A percentile compares a stretch with the other conserved stretches of the same genome.
Evolutionary conservation across 352 stramenopile genomes (phyloP).

Genomic region (Aphanomyces invadans): DNA sequence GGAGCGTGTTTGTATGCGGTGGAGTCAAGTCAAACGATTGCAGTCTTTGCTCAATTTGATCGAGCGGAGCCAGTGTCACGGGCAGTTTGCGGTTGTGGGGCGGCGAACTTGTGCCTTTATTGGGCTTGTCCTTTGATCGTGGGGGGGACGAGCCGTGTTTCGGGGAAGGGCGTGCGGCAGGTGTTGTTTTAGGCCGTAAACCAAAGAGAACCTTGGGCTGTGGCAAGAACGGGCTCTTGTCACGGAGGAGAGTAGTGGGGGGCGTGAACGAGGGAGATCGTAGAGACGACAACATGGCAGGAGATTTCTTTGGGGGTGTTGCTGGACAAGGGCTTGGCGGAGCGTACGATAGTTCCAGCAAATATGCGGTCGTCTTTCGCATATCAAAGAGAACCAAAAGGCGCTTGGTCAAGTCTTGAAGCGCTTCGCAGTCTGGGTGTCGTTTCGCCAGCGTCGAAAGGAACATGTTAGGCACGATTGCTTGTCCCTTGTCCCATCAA

Average conservation of each 20-base stretch:
- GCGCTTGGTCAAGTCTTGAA: constrained; percentile 37
- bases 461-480: constrained; percentile 75
- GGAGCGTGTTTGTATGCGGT: neutral
- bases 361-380: constrained; percentile 9
- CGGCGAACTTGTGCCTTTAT: neutral
- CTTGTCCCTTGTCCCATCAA: too few relatives aligned
- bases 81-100: neutral
- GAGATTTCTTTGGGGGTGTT: constrained; percentile 11
- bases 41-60: constrained; percentile 12
- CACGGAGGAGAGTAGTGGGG: neutral
- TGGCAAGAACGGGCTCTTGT: constrained; percentile 5
- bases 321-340: neutral
- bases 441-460: constrained; percentile 68
- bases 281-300: constrained; percentile 7
- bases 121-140: neutral
- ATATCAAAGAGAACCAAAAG: constrained; percentile 40
- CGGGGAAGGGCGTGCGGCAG: neutral
- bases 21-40: constrained; percentile 5
- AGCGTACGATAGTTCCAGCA: constrained; percentile 12
- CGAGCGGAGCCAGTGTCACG: constrained; percentile 7
- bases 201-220: neutral
- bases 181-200: neutral
- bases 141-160: neutral
- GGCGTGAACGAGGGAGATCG: neutral
- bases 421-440: constrained; percentile 39